Evolutionary conservation across 176 grass and related monocot genomes (phyloP).

Genomic region (Oryza rufipogon): DNA sequence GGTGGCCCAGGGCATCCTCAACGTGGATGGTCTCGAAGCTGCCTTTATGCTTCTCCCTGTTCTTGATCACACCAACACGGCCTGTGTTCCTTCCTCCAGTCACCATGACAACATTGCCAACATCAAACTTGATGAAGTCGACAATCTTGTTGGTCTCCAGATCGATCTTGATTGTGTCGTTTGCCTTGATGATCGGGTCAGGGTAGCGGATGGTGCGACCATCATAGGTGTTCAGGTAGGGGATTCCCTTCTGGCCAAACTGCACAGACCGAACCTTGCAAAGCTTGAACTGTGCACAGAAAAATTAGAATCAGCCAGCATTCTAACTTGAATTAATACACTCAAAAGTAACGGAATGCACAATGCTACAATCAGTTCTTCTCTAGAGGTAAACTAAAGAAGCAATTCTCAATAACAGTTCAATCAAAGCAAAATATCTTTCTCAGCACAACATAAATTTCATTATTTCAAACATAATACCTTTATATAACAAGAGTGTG

Average conservation of each 20-base stretch:
- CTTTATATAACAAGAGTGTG: background rate
- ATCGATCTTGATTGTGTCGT: conserved; percentile 58
- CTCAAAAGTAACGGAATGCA: too few relatives aligned
- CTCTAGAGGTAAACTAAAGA: too few relatives aligned
- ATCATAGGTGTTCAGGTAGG: conserved; percentile 54
- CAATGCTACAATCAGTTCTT: too few relatives aligned
- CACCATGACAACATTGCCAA: conserved; percentile 59
- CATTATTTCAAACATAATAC: background rate
- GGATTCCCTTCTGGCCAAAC: conserved; percentile 60
- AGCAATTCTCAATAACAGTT: too few relatives aligned
- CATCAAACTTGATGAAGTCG: conserved; percentile 59
- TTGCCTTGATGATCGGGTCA: conserved; percentile 54
- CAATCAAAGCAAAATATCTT: background rate
- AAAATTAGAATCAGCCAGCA: background rate
- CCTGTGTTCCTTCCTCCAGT: conserved; percentile 55
- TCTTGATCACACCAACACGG: conserved; percentile 58
- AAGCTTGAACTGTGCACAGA: conserved; percentile 44
- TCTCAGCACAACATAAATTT: background rate
- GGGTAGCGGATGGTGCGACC: conserved; percentile 57
- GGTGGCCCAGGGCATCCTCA: conserved; percentile 45
- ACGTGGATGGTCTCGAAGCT: conserved; percentile 48
- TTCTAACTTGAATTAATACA: too few relatives aligned
- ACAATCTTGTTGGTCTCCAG: conserved; percentile 54
- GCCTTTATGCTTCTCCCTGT: conserved; percentile 55
- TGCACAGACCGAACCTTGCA: conserved; percentile 59